Evolutionary conservation across 345 rosid species (phyloP), one percentile per base, ranked within the genome.

Genomic region (Heritiera littoralis): DNA sequence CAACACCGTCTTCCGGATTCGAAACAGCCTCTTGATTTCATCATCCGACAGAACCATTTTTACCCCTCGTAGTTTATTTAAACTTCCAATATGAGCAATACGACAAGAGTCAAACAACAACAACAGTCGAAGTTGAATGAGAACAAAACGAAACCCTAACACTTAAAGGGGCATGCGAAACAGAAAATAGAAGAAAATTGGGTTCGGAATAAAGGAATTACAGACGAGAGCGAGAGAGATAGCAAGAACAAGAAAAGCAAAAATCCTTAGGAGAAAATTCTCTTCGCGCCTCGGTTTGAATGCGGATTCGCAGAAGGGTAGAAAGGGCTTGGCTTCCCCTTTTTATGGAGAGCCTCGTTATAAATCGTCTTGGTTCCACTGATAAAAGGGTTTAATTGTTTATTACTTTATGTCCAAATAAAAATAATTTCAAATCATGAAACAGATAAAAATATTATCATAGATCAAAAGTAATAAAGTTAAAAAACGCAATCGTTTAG

Each of bases 1-100:
- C 97, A 91, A 86, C 81, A 90, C 91, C 28, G 95, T 89, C 86
- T 78, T 87, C 5, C 94, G 87, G 48, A 92, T 90, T 81, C 93
- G 87, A 78, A 66, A 82, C 0, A 96, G 86, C 83, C 93, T 80
- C 80, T 81, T 91, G 78, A 89, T 85, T 77, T 91, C 97, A 7
- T 91, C 97, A 28, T 89, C 94, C 1, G 93, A 76, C 9, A 93
- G 79, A 38, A 79, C 51, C 98, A 96, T 82, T 86, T 56, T 49
- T 9, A n/a, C 71, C 43, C 71, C 52, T 63, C 15, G 14, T 38
- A 60, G 14, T 23, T 52, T 63, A 80, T 32, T 11, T 15, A 38
- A 2, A 18, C 0, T 66, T 23, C 28, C 28, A 66, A 8, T 9
- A 17, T 40, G n/a, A 41, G 51, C 18, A 41, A 66, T 4, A 38